Percentiles rank a stretch among this genome's conserved stretches.
Conservation (phyloP, 148 eudicot species). For the Gaultheria prostrata region DNA sequence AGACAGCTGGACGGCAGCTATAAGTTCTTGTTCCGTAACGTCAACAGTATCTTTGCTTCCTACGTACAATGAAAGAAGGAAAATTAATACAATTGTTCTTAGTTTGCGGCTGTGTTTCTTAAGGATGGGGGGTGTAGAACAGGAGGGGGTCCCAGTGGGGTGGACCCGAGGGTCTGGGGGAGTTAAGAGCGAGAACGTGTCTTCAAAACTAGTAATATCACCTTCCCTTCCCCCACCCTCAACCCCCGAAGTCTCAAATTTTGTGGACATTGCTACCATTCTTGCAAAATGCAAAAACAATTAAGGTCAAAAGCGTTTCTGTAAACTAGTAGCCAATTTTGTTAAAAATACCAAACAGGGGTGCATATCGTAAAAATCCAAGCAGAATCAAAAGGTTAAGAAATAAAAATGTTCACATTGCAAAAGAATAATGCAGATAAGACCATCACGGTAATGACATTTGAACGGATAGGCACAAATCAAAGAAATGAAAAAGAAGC, state of each 20-base stretch:
- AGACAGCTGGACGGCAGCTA: not conserved
- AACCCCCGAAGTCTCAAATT: not conserved
- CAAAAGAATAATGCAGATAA: not conserved
- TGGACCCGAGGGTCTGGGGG: not conserved
- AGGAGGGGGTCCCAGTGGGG: not conserved
- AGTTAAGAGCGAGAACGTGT: not conserved
- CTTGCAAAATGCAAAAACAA: not conserved
- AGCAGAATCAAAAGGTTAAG: conserved; percentile 3
- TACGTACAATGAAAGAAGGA: not conserved
- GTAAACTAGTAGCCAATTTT: not conserved
- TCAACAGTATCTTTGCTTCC: not conserved
- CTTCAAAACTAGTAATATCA: not conserved
- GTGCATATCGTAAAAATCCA: not conserved
- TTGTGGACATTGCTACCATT: not conserved
- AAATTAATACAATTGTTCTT: not conserved
- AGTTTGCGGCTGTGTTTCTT: not conserved
- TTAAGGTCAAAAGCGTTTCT: not conserved
- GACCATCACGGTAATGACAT: not conserved
- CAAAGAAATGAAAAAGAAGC: not conserved
- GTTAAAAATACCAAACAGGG: not conserved
- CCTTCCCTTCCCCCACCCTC: not conserved
- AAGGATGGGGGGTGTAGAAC: not conserved
- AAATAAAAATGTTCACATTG: not conserved
- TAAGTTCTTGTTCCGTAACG: not conserved
- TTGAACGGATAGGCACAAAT: not conserved